Evolutionary conservation across 2,329 filamentous ascomycete species (phyloP), one percentile per base, ranked within the genome.

Genomic region (Stachybotrys elegans): DNA sequence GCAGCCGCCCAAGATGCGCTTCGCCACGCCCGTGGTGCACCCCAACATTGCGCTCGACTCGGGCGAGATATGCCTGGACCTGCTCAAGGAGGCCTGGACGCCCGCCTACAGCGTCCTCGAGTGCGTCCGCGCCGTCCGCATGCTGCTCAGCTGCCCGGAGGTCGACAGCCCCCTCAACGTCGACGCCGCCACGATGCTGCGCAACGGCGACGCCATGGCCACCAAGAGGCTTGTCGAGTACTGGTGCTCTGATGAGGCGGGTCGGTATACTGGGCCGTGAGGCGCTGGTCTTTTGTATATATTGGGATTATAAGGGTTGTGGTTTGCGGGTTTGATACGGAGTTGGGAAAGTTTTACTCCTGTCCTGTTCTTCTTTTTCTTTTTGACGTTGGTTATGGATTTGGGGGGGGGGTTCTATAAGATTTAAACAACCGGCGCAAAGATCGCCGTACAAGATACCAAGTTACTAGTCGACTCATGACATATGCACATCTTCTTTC

Each of bases 61-160:
- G 3, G 93, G 93, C 54, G 91, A 96, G 67, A 93, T 98, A 60
- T 98, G 93, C 65, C 80, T 97, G 22, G 93, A 96, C 60, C 76
- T 97, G 49, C 75, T 98, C 47, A 77, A 78, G 59, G 77, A 84
- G 44, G 77, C 78, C 16, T 97, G 92, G 92, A 86, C 87, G 47
- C 88, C 91, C 1, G 83, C 88, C 16, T 93, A 95, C 65, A 91
- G 84, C 32, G 76, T 97, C 17, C 77, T 84, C 27, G 79, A 84
- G 57, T 86, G 84, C 48, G 70, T 92, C 57, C 83, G 86, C 55
- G 81, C 81, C 38, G 77, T 92, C 51, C 79, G 86, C 52, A 77
- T 86, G 69, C 72, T 93, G 55, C 70, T 69, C 44, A 54, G 63
- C 42, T 80, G 75, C 49, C 84, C 86, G 2, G 87, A 83, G 61